Evolutionary conservation across 2,329 filamentous ascomycete species (phyloP).

Genomic region (Xylariales sp.): DNA sequence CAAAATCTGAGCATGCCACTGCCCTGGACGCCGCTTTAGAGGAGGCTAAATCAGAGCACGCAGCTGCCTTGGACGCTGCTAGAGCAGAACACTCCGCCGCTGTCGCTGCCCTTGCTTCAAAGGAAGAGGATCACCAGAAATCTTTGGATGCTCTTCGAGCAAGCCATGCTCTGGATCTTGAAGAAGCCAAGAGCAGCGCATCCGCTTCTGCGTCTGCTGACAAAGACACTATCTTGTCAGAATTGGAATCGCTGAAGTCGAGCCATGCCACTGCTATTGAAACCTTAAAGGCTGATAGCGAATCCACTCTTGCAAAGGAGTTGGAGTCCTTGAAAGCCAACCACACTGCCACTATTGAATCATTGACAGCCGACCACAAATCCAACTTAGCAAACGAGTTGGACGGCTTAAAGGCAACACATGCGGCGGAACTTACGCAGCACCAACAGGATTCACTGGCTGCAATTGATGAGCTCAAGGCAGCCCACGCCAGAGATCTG

Average conservation of each 20-base stretch:
- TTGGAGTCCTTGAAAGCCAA: constrained; percentile 50
- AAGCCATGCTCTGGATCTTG: constrained; percentile 55
- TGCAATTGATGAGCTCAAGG: constrained; percentile 10
- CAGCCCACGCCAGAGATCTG: constrained; percentile 19
- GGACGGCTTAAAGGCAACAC: constrained; percentile 30
- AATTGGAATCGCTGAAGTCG: constrained; percentile 50
- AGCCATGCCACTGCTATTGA: constrained; percentile 48
- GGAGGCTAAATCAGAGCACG: constrained; percentile 38
- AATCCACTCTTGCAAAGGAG: constrained; percentile 36
- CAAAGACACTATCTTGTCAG: constrained; percentile 40
- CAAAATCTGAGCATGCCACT: constrained; percentile 24
- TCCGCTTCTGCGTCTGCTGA: constrained; percentile 47
- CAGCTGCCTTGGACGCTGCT: constrained; percentile 35
- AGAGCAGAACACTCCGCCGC: background rate
- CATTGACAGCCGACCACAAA: constrained; percentile 37
- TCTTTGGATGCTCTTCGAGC: constrained; percentile 51
- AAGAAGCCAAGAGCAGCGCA: constrained; percentile 49
- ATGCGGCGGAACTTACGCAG: constrained; percentile 35
- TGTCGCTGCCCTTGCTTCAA: constrained; percentile 40
- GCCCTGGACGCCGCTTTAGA: constrained; percentile 21
- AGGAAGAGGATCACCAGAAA: constrained; percentile 49
- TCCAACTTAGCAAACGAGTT: constrained; percentile 34
- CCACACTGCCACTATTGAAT: constrained; percentile 46
- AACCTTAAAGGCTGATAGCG: constrained; percentile 36
- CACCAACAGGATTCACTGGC: constrained; percentile 35